phyloP scores from a whole-genome alignment of 228 moss, liverwort and hornwort species.

The Sphagnum fallax region DNA sequence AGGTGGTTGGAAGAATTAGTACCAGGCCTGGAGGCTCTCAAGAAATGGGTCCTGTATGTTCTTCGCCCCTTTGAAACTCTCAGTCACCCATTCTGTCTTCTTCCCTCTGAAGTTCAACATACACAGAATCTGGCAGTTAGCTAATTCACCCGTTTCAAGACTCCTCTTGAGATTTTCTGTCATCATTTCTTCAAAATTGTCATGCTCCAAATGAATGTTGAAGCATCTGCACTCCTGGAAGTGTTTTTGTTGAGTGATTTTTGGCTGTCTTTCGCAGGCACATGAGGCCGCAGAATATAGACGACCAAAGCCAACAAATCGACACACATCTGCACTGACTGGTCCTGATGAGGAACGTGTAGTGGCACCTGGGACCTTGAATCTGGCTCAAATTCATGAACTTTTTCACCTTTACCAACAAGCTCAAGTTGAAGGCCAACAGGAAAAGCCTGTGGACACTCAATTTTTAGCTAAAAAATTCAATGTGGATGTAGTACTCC shows the following conservation, averaged over 20 bases:
- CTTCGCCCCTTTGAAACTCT: background rate
- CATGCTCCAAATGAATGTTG: too few species aligned
- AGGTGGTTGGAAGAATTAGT: conserved; percentile 71
- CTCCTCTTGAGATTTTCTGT: background rate
- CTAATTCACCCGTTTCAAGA: background rate
- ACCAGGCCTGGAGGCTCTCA: conserved; percentile 49
- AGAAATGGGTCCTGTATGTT: conserved; percentile 61
- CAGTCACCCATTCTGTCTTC: background rate
- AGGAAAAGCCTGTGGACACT: conserved; percentile 39
- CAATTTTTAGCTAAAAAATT: conserved; percentile 55
- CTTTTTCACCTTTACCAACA: conserved; percentile 57
- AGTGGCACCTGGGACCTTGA: conserved; percentile 51
- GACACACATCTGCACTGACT: conserved; percentile 66
- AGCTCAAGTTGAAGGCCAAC: conserved; percentile 28
- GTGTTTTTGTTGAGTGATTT: too few species aligned
- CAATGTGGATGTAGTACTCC: conserved; percentile 47
- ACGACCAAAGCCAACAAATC: conserved; percentile 58
- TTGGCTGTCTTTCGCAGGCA: conserved; percentile 23
- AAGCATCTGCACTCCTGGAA: too few species aligned
- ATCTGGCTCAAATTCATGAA: conserved; percentile 58
- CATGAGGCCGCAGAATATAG: conserved; percentile 34
- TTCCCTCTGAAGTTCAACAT: too few species aligned
- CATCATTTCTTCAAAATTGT: background rate
- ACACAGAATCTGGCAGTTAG: background rate
- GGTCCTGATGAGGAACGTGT: conserved; percentile 77